phyloP scores from a whole-genome alignment of 176 grass and related monocot genomes.

The Avena sativa region DNA sequence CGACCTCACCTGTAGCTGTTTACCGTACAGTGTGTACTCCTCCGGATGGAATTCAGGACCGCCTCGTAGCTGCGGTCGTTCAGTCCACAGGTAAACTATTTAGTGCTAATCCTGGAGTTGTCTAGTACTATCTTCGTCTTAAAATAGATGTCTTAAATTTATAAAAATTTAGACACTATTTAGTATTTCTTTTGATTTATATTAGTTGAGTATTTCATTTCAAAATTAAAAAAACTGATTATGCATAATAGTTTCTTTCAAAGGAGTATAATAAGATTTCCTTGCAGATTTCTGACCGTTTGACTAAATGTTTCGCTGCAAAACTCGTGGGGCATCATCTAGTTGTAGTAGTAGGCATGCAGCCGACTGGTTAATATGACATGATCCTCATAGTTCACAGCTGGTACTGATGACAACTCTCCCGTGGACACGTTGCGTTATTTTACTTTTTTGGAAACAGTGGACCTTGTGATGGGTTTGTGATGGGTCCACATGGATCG shows the following conservation, averaged over 20 bases:
- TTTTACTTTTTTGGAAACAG: not conserved
- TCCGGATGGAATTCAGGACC: not conserved
- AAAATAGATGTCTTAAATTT: no score
- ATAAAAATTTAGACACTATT: no score
- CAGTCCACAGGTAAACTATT: not conserved
- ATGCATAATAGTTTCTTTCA: no score
- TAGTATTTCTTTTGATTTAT: no score
- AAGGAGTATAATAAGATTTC: no score
- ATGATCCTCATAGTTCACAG: not conserved
- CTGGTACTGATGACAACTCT: not conserved
- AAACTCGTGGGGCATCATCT: no score
- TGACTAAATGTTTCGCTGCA: no score
- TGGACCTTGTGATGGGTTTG: not conserved
- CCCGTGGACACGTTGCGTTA: not conserved
- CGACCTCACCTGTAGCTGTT: not conserved
- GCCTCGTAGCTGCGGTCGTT: slow-evolving; percentile 4
- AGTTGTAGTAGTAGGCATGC: no score
- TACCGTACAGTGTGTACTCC: not conserved
- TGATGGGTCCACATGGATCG: not conserved
- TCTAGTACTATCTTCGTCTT: not conserved
- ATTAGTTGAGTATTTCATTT: no score
- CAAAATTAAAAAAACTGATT: no score
- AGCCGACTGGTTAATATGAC: no score
- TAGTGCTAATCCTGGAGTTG: not conserved
- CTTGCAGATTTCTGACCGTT: no score